Base-by-base conservation (phyloP, 129 eudicot species). In the Pulicaria dysenterica region DNA sequence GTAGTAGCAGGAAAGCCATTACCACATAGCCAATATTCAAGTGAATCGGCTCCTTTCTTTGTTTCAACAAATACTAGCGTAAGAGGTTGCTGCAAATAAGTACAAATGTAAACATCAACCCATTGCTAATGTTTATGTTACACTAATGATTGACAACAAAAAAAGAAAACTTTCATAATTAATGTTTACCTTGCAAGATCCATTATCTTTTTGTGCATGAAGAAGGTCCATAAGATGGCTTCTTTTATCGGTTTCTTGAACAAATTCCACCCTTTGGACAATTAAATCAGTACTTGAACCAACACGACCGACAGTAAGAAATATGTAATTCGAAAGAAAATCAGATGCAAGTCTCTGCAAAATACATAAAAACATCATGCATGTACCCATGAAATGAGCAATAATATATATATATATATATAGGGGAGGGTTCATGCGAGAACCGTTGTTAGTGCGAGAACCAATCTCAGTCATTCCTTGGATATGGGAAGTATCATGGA, bases 181-280 rank as follows among this genome's bases (percentile, higher is more conserved):
- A 34, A n/a, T n/a, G n/a, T n/a, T n/a, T 81, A 87, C 92, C 92
- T 87, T 87, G 64, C 86, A 85, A 65, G 75, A 48, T 44, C 83
- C 92, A 73, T 84, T 84, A 68, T 62, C 89, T 64, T 46, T 84
- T 67, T 87, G 92, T 44, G 89, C 92, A 60, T 87, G 92, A 55
- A 87, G 86, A 66, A 87, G 92, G 77, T 87, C 92, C 92, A 87
- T 87, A 49, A 87, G 87, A 43, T 87, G 83, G 75, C 92, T 87
- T 81, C 92, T 79, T 69, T 87, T 87, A 60, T 87, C 92, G 68
- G 68, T 79, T 67, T 87, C 92, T 58, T 81, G 86, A 73, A 87
- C 92, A 81, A 46, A 87, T 60, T 87, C 92, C 66, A 87, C 92
- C 77, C 92, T 76, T 72, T 87, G 92, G 46, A 87, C 78, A 64